Conservation (phyloP, 768 basidiomycete genomes). For the Cyclocybe aegerita region DNA sequence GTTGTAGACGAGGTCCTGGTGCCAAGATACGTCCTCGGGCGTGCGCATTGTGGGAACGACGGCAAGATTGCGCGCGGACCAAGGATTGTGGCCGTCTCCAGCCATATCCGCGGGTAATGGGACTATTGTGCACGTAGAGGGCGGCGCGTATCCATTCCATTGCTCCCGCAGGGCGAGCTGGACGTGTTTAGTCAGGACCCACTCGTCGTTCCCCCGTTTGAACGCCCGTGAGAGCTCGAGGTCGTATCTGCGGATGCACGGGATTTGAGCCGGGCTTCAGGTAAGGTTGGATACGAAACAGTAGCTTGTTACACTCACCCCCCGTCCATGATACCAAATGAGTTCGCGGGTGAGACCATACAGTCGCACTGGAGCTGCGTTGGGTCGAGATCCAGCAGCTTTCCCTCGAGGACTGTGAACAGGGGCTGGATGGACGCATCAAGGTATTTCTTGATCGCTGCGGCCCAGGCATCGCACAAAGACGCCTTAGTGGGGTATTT, state of each 20-base stretch:
- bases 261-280: too few species aligned
- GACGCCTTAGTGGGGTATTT: slow-evolving; percentile 3
- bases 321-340: background rate
- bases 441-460: background rate
- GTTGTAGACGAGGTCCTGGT: slow-evolving; percentile 8
- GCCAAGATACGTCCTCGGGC: slow-evolving; percentile 4
- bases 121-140: background rate
- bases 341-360: slow-evolving; percentile 1
- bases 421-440: background rate
- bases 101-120: background rate
- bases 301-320: background rate
- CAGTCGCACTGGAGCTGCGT: background rate
- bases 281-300: background rate
- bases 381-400: slow-evolving; percentile 1
- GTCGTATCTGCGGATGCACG: background rate
- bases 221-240: background rate
- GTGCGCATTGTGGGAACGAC: slow-evolving; percentile 4
- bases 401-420: slow-evolving; percentile 1
- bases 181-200: background rate
- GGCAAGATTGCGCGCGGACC: background rate
- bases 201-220: background rate
- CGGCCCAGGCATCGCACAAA: background rate
- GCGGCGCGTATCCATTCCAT: background rate
- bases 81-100: background rate
- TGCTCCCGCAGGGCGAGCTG: background rate